Base-by-base conservation (phyloP, 2,329 filamentous ascomycete species). In the Neofusicoccum umdonicola region DNA sequence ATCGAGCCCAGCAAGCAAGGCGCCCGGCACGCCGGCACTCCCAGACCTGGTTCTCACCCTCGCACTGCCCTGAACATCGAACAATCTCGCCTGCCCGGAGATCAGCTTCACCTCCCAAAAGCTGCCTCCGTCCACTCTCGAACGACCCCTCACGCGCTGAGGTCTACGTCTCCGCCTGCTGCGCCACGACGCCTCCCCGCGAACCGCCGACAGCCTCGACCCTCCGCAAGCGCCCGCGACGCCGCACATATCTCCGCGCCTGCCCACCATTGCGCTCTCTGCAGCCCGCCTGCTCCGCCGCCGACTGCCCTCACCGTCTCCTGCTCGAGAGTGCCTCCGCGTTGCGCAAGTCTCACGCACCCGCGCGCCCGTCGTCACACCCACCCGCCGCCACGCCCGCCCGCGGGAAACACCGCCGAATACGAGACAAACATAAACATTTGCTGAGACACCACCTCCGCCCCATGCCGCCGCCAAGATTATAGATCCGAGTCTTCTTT, bases 401-500 rank as follows among this genome's bases (percentile, higher is more conserved):
- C 27, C 35, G n/a, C 56, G 37, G 42, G 56, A 35, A 37, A 60
- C 56, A 39, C 44, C 35, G 35, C 54, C 17, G 41, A 58, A 60
- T 60, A 47, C 56, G 56, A 60, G 31, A 19, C 56, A 47, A 60
- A 60, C 41, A 60, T 60, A 63, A 54, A 54, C 61, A 63, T 41
- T 54, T 35, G 45, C 17, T 44, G 41, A 63, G 34, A 52, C 60
- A 35, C 60, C n/a, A 31, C 39, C 27, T 50, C 52, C 47, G 56
- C 66, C 67, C 37, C 19, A 68, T 69, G 66, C 62, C 65, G 63
- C 50, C 66, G 62, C 65, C 63, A 56, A 62, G 48, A 45, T 63
- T 65, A 60, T 63, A 51, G 17, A 54, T 52, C 27, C 42, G 11
- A 22, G 13, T 17, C 61, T 37, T 61, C 35, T 12, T 45, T 35